Evolutionary conservation across 257 asterid genomes (phyloP).

Genomic region (Penstemon eatonii): DNA sequence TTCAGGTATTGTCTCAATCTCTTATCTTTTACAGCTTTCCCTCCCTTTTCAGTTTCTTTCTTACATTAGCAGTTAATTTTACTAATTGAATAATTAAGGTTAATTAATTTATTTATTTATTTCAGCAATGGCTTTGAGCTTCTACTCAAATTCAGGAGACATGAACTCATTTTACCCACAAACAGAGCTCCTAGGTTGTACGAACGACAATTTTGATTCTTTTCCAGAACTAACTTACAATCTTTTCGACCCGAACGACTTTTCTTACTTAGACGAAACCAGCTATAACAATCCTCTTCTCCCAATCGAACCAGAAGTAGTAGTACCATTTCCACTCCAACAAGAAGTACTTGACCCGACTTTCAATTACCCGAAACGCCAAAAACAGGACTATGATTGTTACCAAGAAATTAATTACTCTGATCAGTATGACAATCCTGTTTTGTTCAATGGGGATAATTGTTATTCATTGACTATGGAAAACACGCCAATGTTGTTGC

Average conservation of each 20-base stretch:
- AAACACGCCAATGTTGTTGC: constrained; percentile 19
- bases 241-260: constrained; percentile 15
- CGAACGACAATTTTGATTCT: background rate
- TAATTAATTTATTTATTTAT: background rate
- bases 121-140: constrained; percentile 49
- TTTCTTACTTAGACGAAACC: constrained; percentile 19
- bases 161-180: constrained; percentile 3
- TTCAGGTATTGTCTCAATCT: constrained; percentile 30
- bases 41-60: constrained; percentile 26
- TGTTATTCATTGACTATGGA: constrained; percentile 32
- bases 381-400: constrained; percentile 19
- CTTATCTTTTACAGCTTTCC: constrained; percentile 27
- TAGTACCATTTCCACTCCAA: background rate
- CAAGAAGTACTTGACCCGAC: constrained; percentile 21
- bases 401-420: constrained; percentile 16
- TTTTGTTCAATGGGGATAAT: constrained; percentile 28
- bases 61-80: background rate
- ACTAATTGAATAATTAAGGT: background rate
- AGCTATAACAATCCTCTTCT: constrained; percentile 11
- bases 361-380: constrained; percentile 30
- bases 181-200: constrained; percentile 19
- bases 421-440: background rate
- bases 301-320: background rate
- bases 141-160: constrained; percentile 42
- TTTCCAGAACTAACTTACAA: constrained; percentile 15